Evolutionary conservation across 1,284 basidiomycete genomes (phyloP).

Genomic region (Ceratobasidium papillatum): DNA sequence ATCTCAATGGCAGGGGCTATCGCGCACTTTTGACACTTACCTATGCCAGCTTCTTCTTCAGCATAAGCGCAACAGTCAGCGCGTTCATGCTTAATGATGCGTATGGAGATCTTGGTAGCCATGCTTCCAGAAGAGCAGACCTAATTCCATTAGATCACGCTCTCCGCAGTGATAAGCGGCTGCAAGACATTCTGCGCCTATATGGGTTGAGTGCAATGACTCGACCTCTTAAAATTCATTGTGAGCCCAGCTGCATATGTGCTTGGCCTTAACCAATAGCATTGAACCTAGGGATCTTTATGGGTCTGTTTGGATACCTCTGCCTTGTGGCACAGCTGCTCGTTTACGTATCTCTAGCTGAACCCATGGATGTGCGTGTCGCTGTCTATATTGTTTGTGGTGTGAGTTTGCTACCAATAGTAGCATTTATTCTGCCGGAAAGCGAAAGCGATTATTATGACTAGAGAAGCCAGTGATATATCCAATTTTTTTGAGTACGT

Average conservation of each 20-base stretch:
- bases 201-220: background rate
- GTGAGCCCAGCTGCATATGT: background rate
- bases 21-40: background rate
- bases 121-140: background rate
- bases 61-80: conserved; percentile 4
- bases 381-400: no score
- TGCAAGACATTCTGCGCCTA: background rate
- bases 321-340: background rate
- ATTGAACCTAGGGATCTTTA: background rate
- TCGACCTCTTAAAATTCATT: background rate
- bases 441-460: no score
- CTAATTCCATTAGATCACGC: no score
- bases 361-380: no score
- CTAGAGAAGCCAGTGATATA: no score
- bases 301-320: background rate
- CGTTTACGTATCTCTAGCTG: no score
- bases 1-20: background rate
- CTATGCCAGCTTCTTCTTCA: background rate
- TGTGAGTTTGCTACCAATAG: no score
- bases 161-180: no score
- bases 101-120: background rate
- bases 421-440: no score
- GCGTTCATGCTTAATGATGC: background rate
- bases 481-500: no score
- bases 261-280: no score